Conservation (phyloP, 306 rosid species). For the Erythrophleum fordii region DNA sequence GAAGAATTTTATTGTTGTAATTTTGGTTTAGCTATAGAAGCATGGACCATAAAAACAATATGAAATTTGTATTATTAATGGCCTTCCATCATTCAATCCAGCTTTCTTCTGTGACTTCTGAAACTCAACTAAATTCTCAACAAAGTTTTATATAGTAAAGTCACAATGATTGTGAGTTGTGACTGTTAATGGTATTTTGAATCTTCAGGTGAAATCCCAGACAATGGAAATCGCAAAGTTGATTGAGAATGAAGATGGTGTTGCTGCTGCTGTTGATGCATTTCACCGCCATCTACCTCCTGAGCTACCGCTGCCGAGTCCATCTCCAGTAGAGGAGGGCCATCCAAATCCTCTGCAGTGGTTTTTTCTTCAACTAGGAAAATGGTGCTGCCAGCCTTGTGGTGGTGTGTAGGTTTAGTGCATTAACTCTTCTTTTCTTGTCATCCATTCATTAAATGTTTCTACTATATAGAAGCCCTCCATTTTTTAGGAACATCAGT, state of each 20-base stretch:
- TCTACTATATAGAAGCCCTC: constrained; percentile 12
- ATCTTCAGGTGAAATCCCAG: constrained; percentile 65
- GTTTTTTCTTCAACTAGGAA: constrained; percentile 61
- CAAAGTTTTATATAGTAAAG: background rate
- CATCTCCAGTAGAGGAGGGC: constrained; percentile 53
- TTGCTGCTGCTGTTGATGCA: constrained; percentile 76
- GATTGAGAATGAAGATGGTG: constrained; percentile 84
- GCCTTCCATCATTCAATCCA: background rate
- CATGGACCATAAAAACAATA: background rate
- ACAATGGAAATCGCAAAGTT: constrained; percentile 63
- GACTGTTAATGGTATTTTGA: constrained; percentile 1
- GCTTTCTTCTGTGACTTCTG: background rate
- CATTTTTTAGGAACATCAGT: background rate
- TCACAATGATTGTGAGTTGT: background rate
- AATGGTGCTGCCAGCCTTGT: constrained; percentile 71
- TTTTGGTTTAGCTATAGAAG: background rate
- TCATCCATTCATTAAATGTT: background rate
- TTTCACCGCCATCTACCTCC: constrained; percentile 78
- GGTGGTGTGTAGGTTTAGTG: constrained; percentile 53
- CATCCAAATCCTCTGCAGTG: constrained; percentile 56
- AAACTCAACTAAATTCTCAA: background rate
- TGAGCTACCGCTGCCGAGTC: constrained; percentile 67
- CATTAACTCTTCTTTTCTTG: constrained; percentile 17
- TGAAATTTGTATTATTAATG: background rate
- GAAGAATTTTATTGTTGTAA: background rate